Evolutionary conservation across 306 rosid genomes (phyloP).

Genomic region (Fagus crenata): DNA sequence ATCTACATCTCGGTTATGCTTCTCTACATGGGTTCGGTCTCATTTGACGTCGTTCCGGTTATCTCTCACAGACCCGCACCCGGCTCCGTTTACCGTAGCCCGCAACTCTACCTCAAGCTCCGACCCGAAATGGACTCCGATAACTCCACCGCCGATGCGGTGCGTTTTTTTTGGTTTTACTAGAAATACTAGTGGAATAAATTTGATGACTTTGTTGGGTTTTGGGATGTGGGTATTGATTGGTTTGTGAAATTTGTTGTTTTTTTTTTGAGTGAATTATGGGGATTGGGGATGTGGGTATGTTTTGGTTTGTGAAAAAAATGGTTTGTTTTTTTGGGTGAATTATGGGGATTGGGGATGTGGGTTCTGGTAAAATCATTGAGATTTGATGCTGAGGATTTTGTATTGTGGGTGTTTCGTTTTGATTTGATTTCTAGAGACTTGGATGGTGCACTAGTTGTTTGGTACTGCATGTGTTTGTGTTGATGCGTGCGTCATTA

Average conservation of each 20-base stretch:
- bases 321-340: background rate
- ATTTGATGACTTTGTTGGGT: background rate
- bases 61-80: constrained; percentile 69
- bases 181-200: background rate
- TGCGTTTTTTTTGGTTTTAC: constrained; percentile 25
- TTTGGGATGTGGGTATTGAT: constrained; percentile 19
- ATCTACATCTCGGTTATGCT: constrained; percentile 89
- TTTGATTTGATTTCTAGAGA: background rate
- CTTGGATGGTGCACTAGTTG: background rate
- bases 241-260: constrained; percentile 10
- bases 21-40: constrained; percentile 76
- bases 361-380: background rate
- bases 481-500: background rate
- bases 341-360: background rate
- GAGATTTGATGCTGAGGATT: too few species aligned
- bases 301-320: background rate
- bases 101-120: constrained; percentile 65
- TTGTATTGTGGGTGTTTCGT: background rate
- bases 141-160: constrained; percentile 78
- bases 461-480: constrained; percentile 14
- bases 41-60: constrained; percentile 70
- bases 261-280: background rate
- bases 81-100: constrained; percentile 81
- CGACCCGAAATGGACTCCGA: constrained; percentile 71
- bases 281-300: background rate